Base-by-base conservation (phyloP, 164 flowering plant species). In the Vitis rotundifolia region DNA sequence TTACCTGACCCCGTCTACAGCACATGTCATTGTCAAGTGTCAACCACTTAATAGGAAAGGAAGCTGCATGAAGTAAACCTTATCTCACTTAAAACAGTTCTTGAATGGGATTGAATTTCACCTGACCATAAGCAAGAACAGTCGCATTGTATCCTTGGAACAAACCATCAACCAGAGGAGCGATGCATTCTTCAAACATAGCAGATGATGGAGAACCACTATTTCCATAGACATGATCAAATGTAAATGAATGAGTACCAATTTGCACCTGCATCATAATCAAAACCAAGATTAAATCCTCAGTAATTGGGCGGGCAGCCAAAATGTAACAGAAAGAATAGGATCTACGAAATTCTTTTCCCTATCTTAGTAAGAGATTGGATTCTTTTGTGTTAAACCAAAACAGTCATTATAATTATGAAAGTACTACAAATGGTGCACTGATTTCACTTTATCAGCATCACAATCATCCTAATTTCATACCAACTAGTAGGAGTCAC, bases 111-210 rank as follows among this genome's bases (percentile, higher is more conserved):
- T 2, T n/a, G 18, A 77, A 69, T 11, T 73, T 71, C 66, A 92
- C 98, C 91, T 92, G 98, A 64, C 96, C 98, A 78, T 92, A 92
- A 19, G 98, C 98, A 57, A 92, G 96, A 72, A 92, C 96, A 62
- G 98, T 92, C 15, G 91, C 96, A 82, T 89, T 92, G 72, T 91
- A 92, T 75, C 98, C 98, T 78, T 89, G 92, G 69, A 92, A 92
- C 69, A 92, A 78, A 54, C 92, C 94, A 73, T 92, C 97, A 68
- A 90, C 93, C 26, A 91, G 88, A 48, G 98, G 93, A 66, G 87
- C 78, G 66, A 86, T 80, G 63, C 98, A 91, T 74, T 91, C 92
- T 66, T 87, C 88, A 80, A 88, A 92, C 86, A 92, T 92, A 37
- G 78, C 79, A 54, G 85, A 73, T 8, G 94, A 81, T 28, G 94